Base-by-base conservation (phyloP, 179 eudicot species). In the Drosera spatulata region DNA sequence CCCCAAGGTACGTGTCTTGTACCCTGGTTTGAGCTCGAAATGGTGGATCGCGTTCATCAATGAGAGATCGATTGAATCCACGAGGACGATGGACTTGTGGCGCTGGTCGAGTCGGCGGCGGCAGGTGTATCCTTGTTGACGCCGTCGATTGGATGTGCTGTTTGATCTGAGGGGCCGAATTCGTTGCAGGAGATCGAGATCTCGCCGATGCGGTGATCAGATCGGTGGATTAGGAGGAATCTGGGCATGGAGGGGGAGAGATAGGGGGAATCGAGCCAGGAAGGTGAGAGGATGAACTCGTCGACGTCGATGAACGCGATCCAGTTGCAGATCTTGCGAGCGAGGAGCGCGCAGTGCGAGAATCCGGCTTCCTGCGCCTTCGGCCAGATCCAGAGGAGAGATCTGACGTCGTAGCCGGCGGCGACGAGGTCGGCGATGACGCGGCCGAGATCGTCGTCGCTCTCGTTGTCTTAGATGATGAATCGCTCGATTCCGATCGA, bases 331-430 rank as follows among this genome's bases (percentile, higher is more conserved):
- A 73, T 48, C 10, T 67, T 68, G 9, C 63, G 68, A 3, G 85
- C 66, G 39, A 56, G 44, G 2, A 90, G 39, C 0, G 81, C 78
- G 22, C 83, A 69, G 42, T 90, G 97, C 0, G 97, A 90, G 48
- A 90, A 87, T 4, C 97, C 97, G 10, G 86, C 84, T 52, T 90
- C 97, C 39, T 90, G 97, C 0, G 97, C 72, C 58, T 90, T 90
- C 0, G 82, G 84, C 97, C 97, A 87, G 0, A 77, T 68, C 97
- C 95, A 90, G 41, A 69, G 64, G 8, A 64, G 67, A 33, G 66
- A 75, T 22, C 43, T 64, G 10, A 90, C 58, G 14, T 90, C 76
- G 22, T 57, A 85, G 7, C 93, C 93, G 12, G 72, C 70, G 2
- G 61, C 33, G 3, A 57, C 63, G 2, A 90, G 74, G 56, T 74